Evolutionary conservation across 495 filamentous ascomycete genomes (phyloP).

Genomic region (Clohesyomyces aquaticus): DNA sequence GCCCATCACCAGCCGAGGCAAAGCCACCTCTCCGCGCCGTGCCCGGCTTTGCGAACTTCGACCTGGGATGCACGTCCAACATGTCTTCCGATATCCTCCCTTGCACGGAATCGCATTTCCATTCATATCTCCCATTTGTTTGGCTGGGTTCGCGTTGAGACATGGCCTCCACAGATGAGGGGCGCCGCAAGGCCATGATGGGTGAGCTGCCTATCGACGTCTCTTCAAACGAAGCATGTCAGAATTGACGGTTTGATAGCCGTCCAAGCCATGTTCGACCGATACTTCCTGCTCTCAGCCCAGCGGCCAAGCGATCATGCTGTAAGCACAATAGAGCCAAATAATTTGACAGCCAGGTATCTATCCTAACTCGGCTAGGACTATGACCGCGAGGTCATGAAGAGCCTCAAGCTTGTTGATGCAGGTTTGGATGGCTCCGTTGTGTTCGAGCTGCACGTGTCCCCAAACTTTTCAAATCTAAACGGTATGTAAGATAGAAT

Average conservation of each 20-base stretch:
- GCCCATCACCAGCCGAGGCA: slow-evolving; percentile 3
- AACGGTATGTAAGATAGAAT: slow-evolving; percentile 25
- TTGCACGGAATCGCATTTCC: background rate
- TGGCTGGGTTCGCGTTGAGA: background rate
- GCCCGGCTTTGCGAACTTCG: no score
- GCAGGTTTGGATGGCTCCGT: slow-evolving; percentile 42
- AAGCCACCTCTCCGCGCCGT: background rate
- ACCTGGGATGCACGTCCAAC: background rate
- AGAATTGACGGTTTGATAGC: slow-evolving; percentile 42
- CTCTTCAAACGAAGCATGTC: no score
- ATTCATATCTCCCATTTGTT: background rate
- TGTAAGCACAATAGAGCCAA: slow-evolving; percentile 26
- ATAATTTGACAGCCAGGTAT: background rate
- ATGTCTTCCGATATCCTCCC: background rate
- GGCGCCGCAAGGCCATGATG: background rate
- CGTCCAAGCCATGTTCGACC: slow-evolving; percentile 49
- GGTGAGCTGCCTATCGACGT: no score
- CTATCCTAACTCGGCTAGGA: slow-evolving; percentile 19
- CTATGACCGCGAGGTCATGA: slow-evolving; percentile 50
- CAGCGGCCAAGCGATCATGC: slow-evolving; percentile 28
- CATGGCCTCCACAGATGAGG: background rate
- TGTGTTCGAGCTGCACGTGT: slow-evolving; percentile 31
- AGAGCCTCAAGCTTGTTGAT: slow-evolving; percentile 45
- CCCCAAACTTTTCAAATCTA: slow-evolving; percentile 37
- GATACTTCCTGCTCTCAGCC: slow-evolving; percentile 39